phyloP scores from a whole-genome alignment of 129 eudicot species.

The Helichrysum umbraculigerum region DNA sequence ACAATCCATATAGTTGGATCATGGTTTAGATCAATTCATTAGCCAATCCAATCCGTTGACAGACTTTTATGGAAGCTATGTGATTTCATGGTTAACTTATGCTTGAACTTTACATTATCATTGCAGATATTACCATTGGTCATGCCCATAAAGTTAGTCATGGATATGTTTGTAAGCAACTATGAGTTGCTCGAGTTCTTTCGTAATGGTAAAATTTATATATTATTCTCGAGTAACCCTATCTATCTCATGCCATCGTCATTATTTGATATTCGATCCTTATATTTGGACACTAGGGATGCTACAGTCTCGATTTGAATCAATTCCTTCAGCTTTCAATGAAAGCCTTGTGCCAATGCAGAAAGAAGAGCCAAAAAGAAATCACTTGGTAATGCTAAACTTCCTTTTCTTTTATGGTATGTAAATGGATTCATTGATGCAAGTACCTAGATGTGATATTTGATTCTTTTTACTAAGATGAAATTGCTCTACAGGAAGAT shows the following conservation, averaged over 20 bases:
- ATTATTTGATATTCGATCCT: slow-evolving; percentile 4
- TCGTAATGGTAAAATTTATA: slow-evolving; percentile 86
- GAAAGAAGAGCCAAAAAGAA: slow-evolving; percentile 39
- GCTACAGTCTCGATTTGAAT: slow-evolving; percentile 93
- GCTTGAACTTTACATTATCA: slow-evolving; percentile 28
- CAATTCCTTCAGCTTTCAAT: slow-evolving; percentile 87
- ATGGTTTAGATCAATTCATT: not conserved
- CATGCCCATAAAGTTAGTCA: slow-evolving; percentile 69
- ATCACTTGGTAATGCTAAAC: slow-evolving; percentile 1
- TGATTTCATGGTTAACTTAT: slow-evolving; percentile 16
- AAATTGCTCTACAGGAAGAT: slow-evolving; percentile 48
- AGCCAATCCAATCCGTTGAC: not conserved
- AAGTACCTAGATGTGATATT: slow-evolving; percentile 11
- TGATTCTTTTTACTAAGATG: slow-evolving; percentile 24
- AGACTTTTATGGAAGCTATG: not conserved
- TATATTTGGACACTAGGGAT: slow-evolving; percentile 98
- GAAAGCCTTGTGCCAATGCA: slow-evolving; percentile 77
- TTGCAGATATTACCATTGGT: slow-evolving; percentile 79
- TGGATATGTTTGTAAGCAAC: slow-evolving; percentile 55
- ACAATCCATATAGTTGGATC: not conserved
- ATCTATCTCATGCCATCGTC: slow-evolving; percentile 1
- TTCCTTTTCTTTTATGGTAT: slow-evolving; percentile 19
- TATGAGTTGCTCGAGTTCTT: slow-evolving; percentile 97
- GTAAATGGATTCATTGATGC: not conserved
- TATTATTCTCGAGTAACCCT: slow-evolving; percentile 8